Evolutionary conservation across 805 yeast species (phyloP).

Genomic region (Komagataella phaffii): DNA sequence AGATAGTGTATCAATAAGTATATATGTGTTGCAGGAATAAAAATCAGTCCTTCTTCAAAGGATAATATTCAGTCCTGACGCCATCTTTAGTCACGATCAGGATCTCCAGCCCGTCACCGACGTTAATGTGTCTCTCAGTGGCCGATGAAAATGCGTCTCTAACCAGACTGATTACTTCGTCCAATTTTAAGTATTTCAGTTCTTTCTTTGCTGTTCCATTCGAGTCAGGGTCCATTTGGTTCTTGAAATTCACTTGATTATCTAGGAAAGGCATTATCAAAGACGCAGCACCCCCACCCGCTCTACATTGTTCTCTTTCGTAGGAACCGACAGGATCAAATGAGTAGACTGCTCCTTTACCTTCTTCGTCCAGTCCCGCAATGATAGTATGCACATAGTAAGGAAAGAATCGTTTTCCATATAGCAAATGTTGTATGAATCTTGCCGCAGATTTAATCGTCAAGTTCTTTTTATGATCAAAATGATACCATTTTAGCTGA

Average conservation of each 20-base stretch:
- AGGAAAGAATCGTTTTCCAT: conserved; percentile 92
- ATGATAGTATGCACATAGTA: conserved; percentile 90
- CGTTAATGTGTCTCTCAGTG: conserved; percentile 96
- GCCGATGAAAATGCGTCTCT: conserved; percentile 93
- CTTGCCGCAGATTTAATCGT: conserved; percentile 71
- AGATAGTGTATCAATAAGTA: background rate
- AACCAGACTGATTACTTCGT: conserved; percentile 78
- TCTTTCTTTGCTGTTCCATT: conserved; percentile 54
- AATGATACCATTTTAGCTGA: conserved; percentile 83
- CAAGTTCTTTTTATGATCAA: conserved; percentile 67
- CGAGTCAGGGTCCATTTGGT: conserved; percentile 74
- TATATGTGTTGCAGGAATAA: background rate
- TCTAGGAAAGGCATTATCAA: conserved; percentile 96
- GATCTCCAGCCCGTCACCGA: conserved; percentile 92
- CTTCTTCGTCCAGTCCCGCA: conserved; percentile 86
- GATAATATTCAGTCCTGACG: conserved; percentile 67
- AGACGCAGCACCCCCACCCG: conserved; percentile 95
- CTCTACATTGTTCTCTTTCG: conserved; percentile 94
- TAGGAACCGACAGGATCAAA: conserved; percentile 97
- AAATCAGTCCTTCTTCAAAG: conserved; percentile 71
- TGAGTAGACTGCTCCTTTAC: conserved; percentile 90
- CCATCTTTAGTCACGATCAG: conserved; percentile 90
- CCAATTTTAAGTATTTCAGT: conserved; percentile 53
- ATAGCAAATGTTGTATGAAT: conserved; percentile 76
- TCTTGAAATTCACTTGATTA: conserved; percentile 92